phyloP scores from a whole-genome alignment of 2,329 filamentous ascomycete species.

The Aspergillus nomiae region DNA sequence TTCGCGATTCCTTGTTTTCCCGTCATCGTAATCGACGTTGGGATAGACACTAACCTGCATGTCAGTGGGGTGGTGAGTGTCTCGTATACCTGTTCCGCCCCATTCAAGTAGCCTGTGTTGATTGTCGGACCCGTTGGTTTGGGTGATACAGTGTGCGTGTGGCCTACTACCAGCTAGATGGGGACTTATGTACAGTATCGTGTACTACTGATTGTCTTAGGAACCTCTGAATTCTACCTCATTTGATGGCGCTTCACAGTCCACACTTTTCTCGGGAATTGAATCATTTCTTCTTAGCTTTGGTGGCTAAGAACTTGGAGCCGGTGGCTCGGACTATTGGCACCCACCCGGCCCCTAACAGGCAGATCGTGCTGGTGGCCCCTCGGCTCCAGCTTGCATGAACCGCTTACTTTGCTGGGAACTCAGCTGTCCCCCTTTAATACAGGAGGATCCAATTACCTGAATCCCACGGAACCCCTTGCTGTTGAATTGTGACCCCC shows the following conservation, averaged over 20 bases:
- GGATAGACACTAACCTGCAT: constrained; percentile 5
- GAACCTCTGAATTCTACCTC: neutral
- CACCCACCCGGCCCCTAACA: constrained; percentile 19
- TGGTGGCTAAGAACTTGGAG: constrained; percentile 13
- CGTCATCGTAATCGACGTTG: neutral
- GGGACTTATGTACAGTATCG: neutral
- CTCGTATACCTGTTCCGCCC: neutral
- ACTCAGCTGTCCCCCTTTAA: constrained; percentile 3
- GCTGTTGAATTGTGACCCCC: constrained; percentile 23
- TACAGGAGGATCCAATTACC: neutral
- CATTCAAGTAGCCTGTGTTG: neutral
- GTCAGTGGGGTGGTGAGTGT: neutral
- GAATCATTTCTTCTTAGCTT: constrained; percentile 10
- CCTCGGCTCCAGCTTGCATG: constrained; percentile 25
- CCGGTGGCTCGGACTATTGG: constrained; percentile 27
- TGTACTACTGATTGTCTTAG: neutral
- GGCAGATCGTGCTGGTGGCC: constrained; percentile 27
- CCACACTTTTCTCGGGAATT: neutral
- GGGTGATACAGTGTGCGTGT: constrained; percentile 19
- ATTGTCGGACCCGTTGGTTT: neutral
- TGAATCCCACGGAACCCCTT: constrained; percentile 27
- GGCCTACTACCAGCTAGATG: constrained; percentile 6
- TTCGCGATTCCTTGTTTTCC: neutral
- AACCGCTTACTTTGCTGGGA: constrained; percentile 25
- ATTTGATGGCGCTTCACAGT: neutral